Base-by-base conservation (phyloP, 179 eudicot genomes). In the Heliamphora pulchella region DNA sequence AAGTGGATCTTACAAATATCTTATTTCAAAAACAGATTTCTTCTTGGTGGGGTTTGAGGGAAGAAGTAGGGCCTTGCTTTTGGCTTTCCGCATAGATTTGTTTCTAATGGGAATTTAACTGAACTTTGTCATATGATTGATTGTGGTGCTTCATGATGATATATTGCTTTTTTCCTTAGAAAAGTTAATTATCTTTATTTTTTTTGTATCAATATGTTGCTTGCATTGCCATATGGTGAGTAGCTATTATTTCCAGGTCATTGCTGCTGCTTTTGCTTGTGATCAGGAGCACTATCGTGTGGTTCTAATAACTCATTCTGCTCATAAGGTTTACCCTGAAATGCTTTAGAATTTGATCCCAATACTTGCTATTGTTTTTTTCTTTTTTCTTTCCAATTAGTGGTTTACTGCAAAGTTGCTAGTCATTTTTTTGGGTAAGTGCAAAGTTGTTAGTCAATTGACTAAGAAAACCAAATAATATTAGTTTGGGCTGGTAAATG, bases 201-300 rank as follows among this genome's bases (percentile, higher is more conserved):
- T 68, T n/a, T n/a, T 11, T n/a, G 54, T 41, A 5, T 48, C 20
- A 15, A 31, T 67, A 57, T 68, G 66, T 57, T 43, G 18, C 62
- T 66, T 11, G 11, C 2, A 47, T 55, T 66, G 39, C 80, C 54
- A 18, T 44, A n/a, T 74, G 0, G 31, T 17, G 44, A 43, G 17
- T 63, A 41, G 48, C 1, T n/a, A 55, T 77, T 55, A 58, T 62
- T 63, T 64, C 55, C 80, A 91, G 94, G 98, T 98, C 71, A 84
- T 96, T 71, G 94, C 98, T 81, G 92, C 90, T 14, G 94, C 92
- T 71, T 92, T 94, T 88, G 98, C 98, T 78, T 83, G 65, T 81
- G 91, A 94, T 84, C 89, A 80, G 61, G 82, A 76, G 76, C 90
- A 87, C 0, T 91, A 94, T 83, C 87, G 83, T 10, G 96, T 92